Base-by-base conservation (phyloP, 257 asterid species). In the Cynanchum wilfordii region DNA sequence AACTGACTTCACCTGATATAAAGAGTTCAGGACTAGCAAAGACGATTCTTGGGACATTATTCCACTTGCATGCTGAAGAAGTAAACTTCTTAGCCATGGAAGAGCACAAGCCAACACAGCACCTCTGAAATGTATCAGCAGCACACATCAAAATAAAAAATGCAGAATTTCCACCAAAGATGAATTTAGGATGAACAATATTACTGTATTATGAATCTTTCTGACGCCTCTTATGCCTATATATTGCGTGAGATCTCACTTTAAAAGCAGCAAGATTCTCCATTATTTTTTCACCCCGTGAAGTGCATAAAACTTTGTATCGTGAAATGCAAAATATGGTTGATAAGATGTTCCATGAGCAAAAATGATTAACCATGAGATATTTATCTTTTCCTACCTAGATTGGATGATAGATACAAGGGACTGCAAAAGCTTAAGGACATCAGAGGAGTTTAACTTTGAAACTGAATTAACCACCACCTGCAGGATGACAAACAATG, bases 31-130 rank as follows among this genome's bases (percentile, higher is more conserved):
- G 49, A 88, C 90, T 63, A 81, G 84, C 73, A 90, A 67, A 60
- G 99, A 92, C 80, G 96, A 84, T 67, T 92, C 98, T 76, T 95
- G 99, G 68, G 98, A 90, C 88, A 92, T 91, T 73, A 95, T 87
- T 76, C 88, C 86, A 78, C 96, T 80, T 5, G 97, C 84, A 73
- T 92, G 99, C 78, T 85, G 98, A 77, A 95, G 92, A 75, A 95
- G 94, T 75, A 92, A 72, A 78, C 82, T 87, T 84, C 79, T 84
- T 54, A 92, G 90, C 99, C 99, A 95, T 69, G 98, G 96, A 84
- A 95, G 90, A 79, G 98, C 88, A 86, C 96, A 87, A 56, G 90
- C 96, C 81, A 95, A 56, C 71, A 90, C 92, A 76, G 91, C 88
- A n/a, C 99, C 99, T 87, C 98, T 92, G 86, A 19, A 51, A 69